phyloP scores from a whole-genome alignment of 2,329 filamentous ascomycete species.

The Fusarium miscanthi region DNA sequence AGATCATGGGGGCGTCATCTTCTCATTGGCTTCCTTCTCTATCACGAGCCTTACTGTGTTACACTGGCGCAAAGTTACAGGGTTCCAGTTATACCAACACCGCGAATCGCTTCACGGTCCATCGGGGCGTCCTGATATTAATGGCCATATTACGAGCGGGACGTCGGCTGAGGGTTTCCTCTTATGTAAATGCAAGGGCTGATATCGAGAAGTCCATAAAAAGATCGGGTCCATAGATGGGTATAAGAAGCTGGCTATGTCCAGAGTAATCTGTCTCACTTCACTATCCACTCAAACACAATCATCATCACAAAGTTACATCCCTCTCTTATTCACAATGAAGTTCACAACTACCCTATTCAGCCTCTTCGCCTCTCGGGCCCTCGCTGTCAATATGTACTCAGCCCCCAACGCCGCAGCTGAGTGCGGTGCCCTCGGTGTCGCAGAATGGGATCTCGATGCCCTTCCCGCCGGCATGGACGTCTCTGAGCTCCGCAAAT shows the following conservation, averaged over 20 bases:
- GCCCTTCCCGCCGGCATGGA: neutral
- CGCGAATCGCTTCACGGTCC: neutral
- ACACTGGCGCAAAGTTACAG: neutral
- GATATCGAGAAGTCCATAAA: too few species aligned
- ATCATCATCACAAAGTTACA: neutral
- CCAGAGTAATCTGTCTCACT: neutral
- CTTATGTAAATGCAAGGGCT: neutral
- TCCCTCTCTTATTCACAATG: neutral
- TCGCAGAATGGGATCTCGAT: neutral
- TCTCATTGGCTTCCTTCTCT: neutral
- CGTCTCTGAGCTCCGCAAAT: neutral
- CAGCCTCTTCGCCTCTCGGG: neutral
- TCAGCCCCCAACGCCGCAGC: neutral
- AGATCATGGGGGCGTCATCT: neutral
- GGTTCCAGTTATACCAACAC: neutral
- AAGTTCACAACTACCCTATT: neutral
- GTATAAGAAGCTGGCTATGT: neutral
- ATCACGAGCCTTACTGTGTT: neutral
- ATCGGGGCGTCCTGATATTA: neutral
- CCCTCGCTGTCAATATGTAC: constrained; percentile 1
- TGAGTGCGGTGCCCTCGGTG: neutral
- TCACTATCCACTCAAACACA: neutral
- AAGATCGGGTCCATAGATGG: too few species aligned
- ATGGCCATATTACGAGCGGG: neutral
- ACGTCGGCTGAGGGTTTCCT: neutral